phyloP scores from a whole-genome alignment of 768 basidiomycete genomes.

The Sistotremastrum suecicum region DNA sequence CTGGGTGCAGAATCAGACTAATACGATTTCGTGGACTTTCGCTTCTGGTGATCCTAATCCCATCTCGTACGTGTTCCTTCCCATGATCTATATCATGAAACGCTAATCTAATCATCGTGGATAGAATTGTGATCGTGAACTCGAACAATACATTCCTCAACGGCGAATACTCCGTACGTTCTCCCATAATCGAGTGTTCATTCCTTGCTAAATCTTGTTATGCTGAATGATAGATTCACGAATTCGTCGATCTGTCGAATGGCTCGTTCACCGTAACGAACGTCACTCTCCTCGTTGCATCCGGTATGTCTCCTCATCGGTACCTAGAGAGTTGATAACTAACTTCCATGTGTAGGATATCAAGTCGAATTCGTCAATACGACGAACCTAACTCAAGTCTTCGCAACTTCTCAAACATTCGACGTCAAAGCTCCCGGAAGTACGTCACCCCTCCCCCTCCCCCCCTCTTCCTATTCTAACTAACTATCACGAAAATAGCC shows the following conservation, averaged over 20 bases:
- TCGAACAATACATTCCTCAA: slow-evolving; percentile 18
- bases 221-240: slow-evolving; percentile 13
- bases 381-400: slow-evolving; percentile 32
- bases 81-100: not conserved
- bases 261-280: slow-evolving; percentile 15
- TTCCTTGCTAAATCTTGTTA: not conserved
- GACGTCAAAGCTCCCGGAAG: slow-evolving; percentile 46
- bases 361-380: slow-evolving; percentile 22
- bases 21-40: slow-evolving; percentile 21
- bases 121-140: slow-evolving; percentile 19
- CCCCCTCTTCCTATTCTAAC: too few species aligned
- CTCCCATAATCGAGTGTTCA: not conserved
- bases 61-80: slow-evolving; percentile 10
- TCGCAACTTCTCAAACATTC: slow-evolving; percentile 39
- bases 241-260: slow-evolving; percentile 16
- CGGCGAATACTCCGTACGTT: slow-evolving; percentile 18
- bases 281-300: slow-evolving; percentile 16
- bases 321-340: too few species aligned
- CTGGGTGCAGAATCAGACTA: slow-evolving; percentile 23
- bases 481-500: too few species aligned
- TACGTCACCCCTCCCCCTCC: slow-evolving; percentile 12
- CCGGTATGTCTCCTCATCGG: not conserved
- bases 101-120: too few species aligned
- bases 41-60: slow-evolving; percentile 18
- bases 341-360: slow-evolving; percentile 10